Conservation (phyloP, 768 basidiomycete species). For the Podaxis pistillaris region DNA sequence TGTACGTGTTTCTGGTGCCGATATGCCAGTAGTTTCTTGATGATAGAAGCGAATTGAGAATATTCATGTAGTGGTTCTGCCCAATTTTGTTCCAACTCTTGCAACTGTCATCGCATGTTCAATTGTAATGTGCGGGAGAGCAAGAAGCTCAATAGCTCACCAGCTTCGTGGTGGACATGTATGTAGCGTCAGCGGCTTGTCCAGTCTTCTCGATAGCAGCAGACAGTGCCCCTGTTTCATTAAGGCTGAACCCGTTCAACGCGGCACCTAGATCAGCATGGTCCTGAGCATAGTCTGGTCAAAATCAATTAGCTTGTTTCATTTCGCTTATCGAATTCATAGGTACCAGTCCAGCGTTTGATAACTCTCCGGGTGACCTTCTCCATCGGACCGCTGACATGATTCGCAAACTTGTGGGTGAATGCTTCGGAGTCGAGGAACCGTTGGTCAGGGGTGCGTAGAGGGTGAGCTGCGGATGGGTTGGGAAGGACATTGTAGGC, state of each 20-base stretch:
- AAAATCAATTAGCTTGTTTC: not conserved
- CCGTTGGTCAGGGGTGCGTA: conserved; percentile 91
- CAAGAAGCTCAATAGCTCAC: conserved; percentile 41
- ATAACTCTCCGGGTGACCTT: conserved; percentile 90
- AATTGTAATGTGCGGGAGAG: conserved; percentile 5
- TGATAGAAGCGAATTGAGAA: conserved; percentile 89
- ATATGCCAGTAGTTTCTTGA: conserved; percentile 91
- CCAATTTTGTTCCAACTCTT: conserved; percentile 93
- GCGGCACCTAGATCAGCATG: conserved; percentile 89
- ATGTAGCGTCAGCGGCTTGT: conserved; percentile 92
- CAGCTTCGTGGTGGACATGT: conserved; percentile 87
- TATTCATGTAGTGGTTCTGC: conserved; percentile 97
- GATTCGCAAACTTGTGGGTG: conserved; percentile 92
- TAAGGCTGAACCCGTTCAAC: conserved; percentile 90
- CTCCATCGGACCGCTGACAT: conserved; percentile 91
- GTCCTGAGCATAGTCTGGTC: conserved; percentile 76
- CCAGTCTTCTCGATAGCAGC: conserved; percentile 93
- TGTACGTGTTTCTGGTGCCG: conserved; percentile 98
- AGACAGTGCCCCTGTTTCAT: conserved; percentile 73
- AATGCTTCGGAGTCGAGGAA: conserved; percentile 96
- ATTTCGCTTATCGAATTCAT: not conserved
- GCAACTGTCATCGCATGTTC: conserved; percentile 51
- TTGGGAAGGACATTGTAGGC: conserved; percentile 87
- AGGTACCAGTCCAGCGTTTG: conserved; percentile 91
- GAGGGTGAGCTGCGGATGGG: conserved; percentile 83